These are phyloP conservation scores for Camillea tinctor DNA, from an alignment of 2,329 filamentous ascomycete genomes.

Conservation along the genomic window DNA sequence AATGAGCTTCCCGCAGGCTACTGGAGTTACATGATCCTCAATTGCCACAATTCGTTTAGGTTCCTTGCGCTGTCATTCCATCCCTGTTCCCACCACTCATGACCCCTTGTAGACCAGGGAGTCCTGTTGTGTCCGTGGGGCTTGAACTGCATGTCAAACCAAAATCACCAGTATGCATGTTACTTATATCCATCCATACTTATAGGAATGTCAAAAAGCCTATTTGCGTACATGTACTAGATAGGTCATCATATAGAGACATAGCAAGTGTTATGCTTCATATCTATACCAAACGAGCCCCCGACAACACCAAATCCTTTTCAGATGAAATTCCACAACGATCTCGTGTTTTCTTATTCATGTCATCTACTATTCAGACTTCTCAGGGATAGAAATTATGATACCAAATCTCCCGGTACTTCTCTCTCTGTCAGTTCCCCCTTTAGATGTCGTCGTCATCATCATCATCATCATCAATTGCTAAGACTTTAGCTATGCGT, in stretches of 20 bases:
- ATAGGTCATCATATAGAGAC: not conserved
- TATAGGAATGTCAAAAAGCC: too few relatives aligned
- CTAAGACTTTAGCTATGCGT: not conserved
- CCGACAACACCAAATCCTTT: not conserved
- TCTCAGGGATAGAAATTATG: not conserved
- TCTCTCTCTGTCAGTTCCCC: not conserved
- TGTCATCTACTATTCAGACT: not conserved
- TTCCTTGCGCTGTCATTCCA: not conserved
- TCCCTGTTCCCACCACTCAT: not conserved
- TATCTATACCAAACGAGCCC: not conserved
- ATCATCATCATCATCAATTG: not conserved
- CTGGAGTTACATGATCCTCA: not conserved
- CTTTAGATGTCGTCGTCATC: not conserved
- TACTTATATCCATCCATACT: not conserved
- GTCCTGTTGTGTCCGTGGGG: not conserved
- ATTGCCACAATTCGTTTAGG: not conserved
- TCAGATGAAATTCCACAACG: not conserved
- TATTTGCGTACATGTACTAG: not conserved
- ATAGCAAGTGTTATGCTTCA: not conserved
- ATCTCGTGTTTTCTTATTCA: not conserved
- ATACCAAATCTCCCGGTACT: not conserved
- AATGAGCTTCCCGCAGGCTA: not conserved
- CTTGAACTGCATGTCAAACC: not conserved
- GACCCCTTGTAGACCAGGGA: not conserved
- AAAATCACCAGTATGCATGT: not conserved